Conservation (phyloP, 768 basidiomycete species). For the Suillus fuscotomentosus region DNA sequence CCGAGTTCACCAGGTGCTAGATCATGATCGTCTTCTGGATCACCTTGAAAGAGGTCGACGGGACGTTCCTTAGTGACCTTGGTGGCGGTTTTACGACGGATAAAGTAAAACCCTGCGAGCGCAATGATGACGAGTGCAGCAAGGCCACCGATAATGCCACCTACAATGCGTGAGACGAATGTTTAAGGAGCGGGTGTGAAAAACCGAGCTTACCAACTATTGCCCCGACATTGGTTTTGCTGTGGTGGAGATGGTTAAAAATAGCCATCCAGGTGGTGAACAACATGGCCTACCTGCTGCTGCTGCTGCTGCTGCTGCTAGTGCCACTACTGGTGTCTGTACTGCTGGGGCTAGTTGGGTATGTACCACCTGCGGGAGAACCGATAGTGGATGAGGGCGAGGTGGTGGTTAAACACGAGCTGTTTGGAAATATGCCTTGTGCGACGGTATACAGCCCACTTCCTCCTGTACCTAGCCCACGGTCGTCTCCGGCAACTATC, state of each 20-base stretch:
- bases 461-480: slow-evolving; percentile 69
- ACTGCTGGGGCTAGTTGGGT: slow-evolving; percentile 54
- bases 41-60: slow-evolving; percentile 60
- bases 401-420: slow-evolving; percentile 50
- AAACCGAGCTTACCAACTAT: slow-evolving; percentile 43
- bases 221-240: slow-evolving; percentile 41
- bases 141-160: slow-evolving; percentile 61
- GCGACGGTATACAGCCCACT: slow-evolving; percentile 58
- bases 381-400: slow-evolving; percentile 82
- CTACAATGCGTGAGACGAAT: slow-evolving; percentile 21
- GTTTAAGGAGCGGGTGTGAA: background rate
- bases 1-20: slow-evolving; percentile 50
- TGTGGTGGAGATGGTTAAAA: slow-evolving; percentile 7
- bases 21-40: slow-evolving; percentile 51
- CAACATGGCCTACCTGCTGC: slow-evolving; percentile 24
- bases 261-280: background rate
- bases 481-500: slow-evolving; percentile 62
- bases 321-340: slow-evolving; percentile 22
- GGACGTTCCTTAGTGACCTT: slow-evolving; percentile 53
- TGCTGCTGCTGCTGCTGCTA: slow-evolving; percentile 16
- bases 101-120: slow-evolving; percentile 46
- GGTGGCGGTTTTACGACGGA: slow-evolving; percentile 44
- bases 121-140: slow-evolving; percentile 41
- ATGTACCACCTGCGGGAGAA: slow-evolving; percentile 69
- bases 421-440: slow-evolving; percentile 46